Conservation (phyloP, 495 filamentous ascomycete genomes). For the Neurospora sp. region DNA sequence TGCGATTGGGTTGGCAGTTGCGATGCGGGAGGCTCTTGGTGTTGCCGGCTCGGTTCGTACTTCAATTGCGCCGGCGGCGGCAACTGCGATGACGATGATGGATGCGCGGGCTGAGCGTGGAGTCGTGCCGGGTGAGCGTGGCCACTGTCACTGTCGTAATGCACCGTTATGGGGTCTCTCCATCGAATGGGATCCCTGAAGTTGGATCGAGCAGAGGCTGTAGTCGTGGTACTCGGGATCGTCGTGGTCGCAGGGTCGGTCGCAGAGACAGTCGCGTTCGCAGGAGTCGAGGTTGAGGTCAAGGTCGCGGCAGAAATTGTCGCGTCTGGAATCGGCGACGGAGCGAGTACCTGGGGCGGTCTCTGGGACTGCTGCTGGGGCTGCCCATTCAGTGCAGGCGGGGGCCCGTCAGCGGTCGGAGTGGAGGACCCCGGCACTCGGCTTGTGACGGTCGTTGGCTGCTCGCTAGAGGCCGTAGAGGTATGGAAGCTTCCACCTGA, state of each 20-base stretch:
- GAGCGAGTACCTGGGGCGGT: not conserved
- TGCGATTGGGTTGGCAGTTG: not conserved
- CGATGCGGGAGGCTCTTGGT: not conserved
- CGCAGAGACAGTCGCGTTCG: not conserved
- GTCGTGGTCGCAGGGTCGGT: not conserved
- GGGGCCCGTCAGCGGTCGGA: not conserved
- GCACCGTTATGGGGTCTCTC: constrained; percentile 14
- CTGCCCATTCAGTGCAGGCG: not conserved
- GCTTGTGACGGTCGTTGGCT: not conserved
- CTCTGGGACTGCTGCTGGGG: not conserved
- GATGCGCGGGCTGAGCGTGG: not conserved
- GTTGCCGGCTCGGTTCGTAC: constrained; percentile 1
- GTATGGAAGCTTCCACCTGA: not conserved
- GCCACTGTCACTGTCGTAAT: constrained; percentile 10
- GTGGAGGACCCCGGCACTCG: not conserved
- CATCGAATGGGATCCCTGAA: constrained; percentile 6
- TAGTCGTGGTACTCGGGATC: not conserved
- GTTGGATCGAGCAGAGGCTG: not conserved
- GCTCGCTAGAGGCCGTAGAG: not conserved
- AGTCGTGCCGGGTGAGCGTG: constrained; percentile 11
- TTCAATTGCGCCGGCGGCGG: not conserved
- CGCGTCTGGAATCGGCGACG: not conserved
- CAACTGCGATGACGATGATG: not conserved
- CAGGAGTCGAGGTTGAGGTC: not conserved
- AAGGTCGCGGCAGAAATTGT: not conserved